Evolutionary conservation across 1,284 basidiomycete genomes (phyloP).

Genomic region (Cutaneotrichosporon dermatis): DNA sequence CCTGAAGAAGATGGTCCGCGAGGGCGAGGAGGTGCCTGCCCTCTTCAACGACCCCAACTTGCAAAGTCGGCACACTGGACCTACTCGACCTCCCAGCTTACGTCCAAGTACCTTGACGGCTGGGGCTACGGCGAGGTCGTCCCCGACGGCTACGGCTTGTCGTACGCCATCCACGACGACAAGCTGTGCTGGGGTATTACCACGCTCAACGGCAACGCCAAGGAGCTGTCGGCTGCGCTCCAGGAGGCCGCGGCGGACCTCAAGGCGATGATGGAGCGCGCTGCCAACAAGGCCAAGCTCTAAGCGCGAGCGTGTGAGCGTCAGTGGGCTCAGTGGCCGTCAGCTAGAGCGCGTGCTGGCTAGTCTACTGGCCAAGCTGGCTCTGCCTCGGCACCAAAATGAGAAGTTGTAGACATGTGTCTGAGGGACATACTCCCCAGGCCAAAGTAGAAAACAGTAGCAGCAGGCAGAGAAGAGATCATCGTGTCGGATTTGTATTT

Average conservation of each 20-base stretch:
- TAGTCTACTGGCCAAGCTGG: too few species aligned
- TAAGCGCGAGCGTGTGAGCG: slow-evolving; percentile 5
- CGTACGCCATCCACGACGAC: slow-evolving; percentile 84
- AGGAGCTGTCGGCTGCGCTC: slow-evolving; percentile 64
- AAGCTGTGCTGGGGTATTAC: slow-evolving; percentile 93
- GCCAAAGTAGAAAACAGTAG: slow-evolving; percentile 54
- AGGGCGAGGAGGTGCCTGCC: slow-evolving; percentile 70
- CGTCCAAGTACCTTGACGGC: slow-evolving; percentile 76
- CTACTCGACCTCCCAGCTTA: slow-evolving; percentile 84
- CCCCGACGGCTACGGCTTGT: slow-evolving; percentile 85
- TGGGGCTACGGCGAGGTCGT: slow-evolving; percentile 98
- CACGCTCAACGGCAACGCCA: slow-evolving; percentile 63
- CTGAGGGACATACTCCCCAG: background rate
- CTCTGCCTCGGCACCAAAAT: background rate
- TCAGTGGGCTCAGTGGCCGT: too few species aligned
- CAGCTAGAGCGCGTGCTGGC: too few species aligned
- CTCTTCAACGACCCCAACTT: slow-evolving; percentile 76
- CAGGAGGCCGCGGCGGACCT: slow-evolving; percentile 75
- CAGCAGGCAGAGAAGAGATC: slow-evolving; percentile 88
- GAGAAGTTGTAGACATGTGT: background rate
- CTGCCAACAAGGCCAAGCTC: slow-evolving; percentile 44
- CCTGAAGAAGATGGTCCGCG: slow-evolving; percentile 73
- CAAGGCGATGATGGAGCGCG: slow-evolving; percentile 67
- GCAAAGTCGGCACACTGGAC: slow-evolving; percentile 79
- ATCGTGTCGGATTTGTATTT: slow-evolving; percentile 42